phyloP scores from a whole-genome alignment of 208 protist genomes.

The Phytomonas francai region DNA sequence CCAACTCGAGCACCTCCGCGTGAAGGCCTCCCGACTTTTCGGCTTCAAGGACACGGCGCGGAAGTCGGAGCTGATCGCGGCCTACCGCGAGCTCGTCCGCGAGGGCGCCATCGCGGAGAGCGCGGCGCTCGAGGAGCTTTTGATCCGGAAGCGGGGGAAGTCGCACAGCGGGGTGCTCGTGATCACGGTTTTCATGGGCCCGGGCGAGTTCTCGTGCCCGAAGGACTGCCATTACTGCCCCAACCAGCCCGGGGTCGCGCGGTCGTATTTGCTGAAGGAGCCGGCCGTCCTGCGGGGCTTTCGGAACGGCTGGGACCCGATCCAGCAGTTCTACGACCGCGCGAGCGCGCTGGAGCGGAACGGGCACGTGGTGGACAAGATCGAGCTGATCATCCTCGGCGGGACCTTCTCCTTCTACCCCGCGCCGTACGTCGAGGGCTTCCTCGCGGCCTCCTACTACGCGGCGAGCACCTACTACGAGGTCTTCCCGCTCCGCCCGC shows the following conservation, averaged over 20 bases:
- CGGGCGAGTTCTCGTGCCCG: slow-evolving; percentile 86
- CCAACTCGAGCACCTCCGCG: slow-evolving; percentile 67
- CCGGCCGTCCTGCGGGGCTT: slow-evolving; percentile 87
- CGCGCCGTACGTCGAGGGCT: slow-evolving; percentile 91
- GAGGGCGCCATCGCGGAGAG: slow-evolving; percentile 34
- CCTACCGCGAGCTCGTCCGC: slow-evolving; percentile 77
- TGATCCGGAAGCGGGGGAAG: slow-evolving; percentile 79
- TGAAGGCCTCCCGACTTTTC: slow-evolving; percentile 64
- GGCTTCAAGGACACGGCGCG: slow-evolving; percentile 81
- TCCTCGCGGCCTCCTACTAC: slow-evolving; percentile 86
- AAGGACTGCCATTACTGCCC: slow-evolving; percentile 94
- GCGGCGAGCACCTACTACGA: slow-evolving; percentile 90
- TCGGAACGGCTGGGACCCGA: slow-evolving; percentile 86
- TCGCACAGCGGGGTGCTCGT: slow-evolving; percentile 91
- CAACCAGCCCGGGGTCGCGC: slow-evolving; percentile 85
- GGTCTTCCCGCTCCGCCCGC: slow-evolving; percentile 44
- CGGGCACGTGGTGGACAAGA: slow-evolving; percentile 93
- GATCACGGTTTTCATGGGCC: slow-evolving; percentile 90
- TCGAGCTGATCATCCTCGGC: slow-evolving; percentile 99
- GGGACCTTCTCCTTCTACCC: slow-evolving; percentile 99
- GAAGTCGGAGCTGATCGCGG: slow-evolving; percentile 83
- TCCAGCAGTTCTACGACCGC: slow-evolving; percentile 88
- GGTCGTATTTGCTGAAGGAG: slow-evolving; percentile 89
- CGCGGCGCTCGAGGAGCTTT: slow-evolving; percentile 45
- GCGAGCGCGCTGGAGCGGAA: slow-evolving; percentile 87